Evolutionary conservation across 441 rosid species (phyloP).

Genomic region (Gossypium trilobum): DNA sequence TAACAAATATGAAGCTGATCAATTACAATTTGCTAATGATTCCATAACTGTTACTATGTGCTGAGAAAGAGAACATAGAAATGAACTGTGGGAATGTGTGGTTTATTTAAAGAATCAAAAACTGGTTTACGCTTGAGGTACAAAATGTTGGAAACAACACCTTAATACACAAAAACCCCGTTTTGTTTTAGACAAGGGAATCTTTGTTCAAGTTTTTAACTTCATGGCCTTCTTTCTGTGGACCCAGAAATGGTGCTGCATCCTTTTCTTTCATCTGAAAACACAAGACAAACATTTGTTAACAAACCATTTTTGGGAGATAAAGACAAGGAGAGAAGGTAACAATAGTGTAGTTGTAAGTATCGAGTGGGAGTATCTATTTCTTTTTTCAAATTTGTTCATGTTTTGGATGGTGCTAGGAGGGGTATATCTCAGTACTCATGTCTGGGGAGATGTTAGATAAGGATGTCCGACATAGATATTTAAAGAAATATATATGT

Average conservation of each 20-base stretch:
- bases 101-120: slow-evolving; percentile 35
- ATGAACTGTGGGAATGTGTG: not conserved
- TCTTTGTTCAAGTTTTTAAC: slow-evolving; percentile 52
- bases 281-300: not conserved
- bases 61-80: not conserved
- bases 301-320: not conserved
- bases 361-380: too few species aligned
- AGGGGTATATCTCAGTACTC: not conserved
- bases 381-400: not conserved
- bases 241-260: slow-evolving; percentile 47
- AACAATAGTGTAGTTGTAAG: too few species aligned
- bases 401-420: not conserved
- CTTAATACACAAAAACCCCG: not conserved
- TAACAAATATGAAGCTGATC: not conserved
- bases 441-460: not conserved
- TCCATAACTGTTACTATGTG: not conserved
- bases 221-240: slow-evolving; percentile 63
- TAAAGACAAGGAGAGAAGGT: not conserved
- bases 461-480: not conserved
- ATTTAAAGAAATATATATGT: not conserved
- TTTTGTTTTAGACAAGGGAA: slow-evolving; percentile 46
- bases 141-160: slow-evolving; percentile 16
- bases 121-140: slow-evolving; percentile 16
- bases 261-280: slow-evolving; percentile 66
- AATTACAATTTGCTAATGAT: not conserved